Conservation (phyloP, 2,329 filamentous ascomycete genomes). For the Akanthomyces uredinophilus region DNA sequence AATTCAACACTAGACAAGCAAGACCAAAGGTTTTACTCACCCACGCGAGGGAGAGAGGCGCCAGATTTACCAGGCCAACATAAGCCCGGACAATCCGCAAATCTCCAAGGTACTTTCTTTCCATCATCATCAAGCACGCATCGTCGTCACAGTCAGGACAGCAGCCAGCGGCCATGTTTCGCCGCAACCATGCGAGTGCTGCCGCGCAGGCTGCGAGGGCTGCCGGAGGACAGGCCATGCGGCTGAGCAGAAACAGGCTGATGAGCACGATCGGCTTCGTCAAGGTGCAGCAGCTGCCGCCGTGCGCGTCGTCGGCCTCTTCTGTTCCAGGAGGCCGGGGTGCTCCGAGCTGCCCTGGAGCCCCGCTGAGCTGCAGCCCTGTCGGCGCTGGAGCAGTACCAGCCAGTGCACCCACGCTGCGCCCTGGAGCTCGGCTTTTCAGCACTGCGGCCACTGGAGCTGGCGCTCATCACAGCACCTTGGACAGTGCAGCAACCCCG, state of each 20-base stretch:
- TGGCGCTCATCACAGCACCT: not conserved
- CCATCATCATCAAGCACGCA: not conserved
- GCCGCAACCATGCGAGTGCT: slow-evolving; percentile 10
- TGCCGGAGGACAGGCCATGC: not conserved
- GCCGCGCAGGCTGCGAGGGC: not conserved
- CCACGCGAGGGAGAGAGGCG: not conserved
- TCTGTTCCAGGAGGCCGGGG: not conserved
- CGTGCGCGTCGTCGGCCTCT: not conserved
- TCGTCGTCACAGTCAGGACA: not conserved
- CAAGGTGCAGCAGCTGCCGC: not conserved
- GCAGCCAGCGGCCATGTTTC: slow-evolving; percentile 3
- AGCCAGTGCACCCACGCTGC: no score
- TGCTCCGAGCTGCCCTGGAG: not conserved
- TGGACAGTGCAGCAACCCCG: not conserved
- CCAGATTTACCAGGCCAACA: not conserved
- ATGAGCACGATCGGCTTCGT: not conserved
- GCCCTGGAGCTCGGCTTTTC: not conserved
- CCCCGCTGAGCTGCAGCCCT: no score
- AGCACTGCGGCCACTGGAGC: not conserved
- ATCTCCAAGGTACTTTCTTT: not conserved
- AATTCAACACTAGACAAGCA: slow-evolving; percentile 9
- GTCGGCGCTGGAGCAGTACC: no score
- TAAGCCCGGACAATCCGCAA: not conserved
- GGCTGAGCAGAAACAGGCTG: not conserved
- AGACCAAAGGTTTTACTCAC: not conserved